Evolutionary conservation across 148 eudicot species (phyloP), one percentile per base, ranked within the genome.

Genomic region (Dysphania ambrosioides): DNA sequence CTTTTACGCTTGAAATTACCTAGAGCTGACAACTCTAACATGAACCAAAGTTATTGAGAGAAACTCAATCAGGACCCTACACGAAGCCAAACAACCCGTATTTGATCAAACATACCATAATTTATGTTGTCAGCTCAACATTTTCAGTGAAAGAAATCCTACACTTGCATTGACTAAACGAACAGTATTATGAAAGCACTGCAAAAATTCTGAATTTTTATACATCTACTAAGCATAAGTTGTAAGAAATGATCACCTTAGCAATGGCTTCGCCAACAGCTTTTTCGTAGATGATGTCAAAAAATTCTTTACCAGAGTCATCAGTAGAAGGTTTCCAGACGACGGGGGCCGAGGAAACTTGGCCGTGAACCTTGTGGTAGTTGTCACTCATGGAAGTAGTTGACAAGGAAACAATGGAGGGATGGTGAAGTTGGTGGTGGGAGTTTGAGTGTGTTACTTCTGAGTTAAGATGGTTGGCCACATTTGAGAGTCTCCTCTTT

Each of bases 181-280:
- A 42, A 9, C 2, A 42, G 13, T 10, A 42, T 11, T 6, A 42
- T 42, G 7, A 8, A 13, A 8, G 13, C 44, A 41, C 11, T 41
- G 44, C 44, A 41, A 2, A 41, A 41, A 41, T 9, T 41, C 10
- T 41, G 44, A 41, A 2, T 9, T 41, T 0, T 41, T 41, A 0
- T 38, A 1, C 40, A 4, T 36, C 40, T 36, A 36, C 40, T 35
- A 44, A 6, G 2, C 34, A 42, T 42, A 4, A 42, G 16, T 38
- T 8, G 23, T 41, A 38, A 41, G n/a, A 63, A 36, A 31, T 15
- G 74, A 61, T 56, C 29, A 93, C 98, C 97, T 94, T 94, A 40
- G 98, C 98, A 80, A 95, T 95, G 82, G 83, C 89, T 80, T 95
- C 98, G 1, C 87, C 97, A 15, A 76, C 83, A 7, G 98, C 92